These are phyloP conservation scores for Tilletia walkeri DNA, from an alignment of 1,284 basidiomycete species.

Conservation along the genomic window DNA sequence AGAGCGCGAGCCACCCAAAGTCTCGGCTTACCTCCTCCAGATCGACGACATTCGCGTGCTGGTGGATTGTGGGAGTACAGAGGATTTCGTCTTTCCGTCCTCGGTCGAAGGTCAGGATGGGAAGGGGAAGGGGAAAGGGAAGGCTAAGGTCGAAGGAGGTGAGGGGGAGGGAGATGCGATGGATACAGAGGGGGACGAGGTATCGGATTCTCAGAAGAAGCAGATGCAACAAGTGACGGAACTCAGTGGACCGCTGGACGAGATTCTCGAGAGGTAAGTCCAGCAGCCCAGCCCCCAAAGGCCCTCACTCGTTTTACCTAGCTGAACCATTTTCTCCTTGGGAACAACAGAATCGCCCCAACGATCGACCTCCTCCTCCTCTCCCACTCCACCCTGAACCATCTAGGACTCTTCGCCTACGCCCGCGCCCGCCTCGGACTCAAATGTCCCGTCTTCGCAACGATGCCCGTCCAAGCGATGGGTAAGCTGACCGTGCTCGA, in stretches of 20 bases:
- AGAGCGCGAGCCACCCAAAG: slow-evolving; percentile 42
- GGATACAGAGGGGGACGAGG: neutral
- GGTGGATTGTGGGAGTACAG: slow-evolving; percentile 75
- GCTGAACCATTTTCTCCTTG: slow-evolving; percentile 18
- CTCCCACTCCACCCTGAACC: slow-evolving; percentile 86
- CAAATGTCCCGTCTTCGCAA: slow-evolving; percentile 89
- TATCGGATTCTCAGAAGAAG: neutral
- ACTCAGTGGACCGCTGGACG: slow-evolving; percentile 15
- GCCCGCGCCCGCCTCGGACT: slow-evolving; percentile 83
- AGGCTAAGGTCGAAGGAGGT: neutral
- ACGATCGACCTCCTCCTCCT: slow-evolving; percentile 81
- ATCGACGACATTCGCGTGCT: slow-evolving; percentile 91
- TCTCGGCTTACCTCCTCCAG: slow-evolving; percentile 73
- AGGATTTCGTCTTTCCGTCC: slow-evolving; percentile 45
- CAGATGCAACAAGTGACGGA: neutral
- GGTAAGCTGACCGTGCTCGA: slow-evolving; percentile 71
- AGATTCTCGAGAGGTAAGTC: slow-evolving; percentile 20
- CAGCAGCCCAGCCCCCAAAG: neutral
- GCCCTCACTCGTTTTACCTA: neutral
- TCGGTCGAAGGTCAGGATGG: neutral
- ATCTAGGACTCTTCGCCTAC: slow-evolving; percentile 86
- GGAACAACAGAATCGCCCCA: slow-evolving; percentile 66
- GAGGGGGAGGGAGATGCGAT: neutral
- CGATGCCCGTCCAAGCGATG: slow-evolving; percentile 94
- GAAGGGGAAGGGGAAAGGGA: slow-evolving; percentile 6